Base-by-base conservation (phyloP, 2,329 filamentous ascomycete genomes). In the Talaromyces pinophilus region DNA sequence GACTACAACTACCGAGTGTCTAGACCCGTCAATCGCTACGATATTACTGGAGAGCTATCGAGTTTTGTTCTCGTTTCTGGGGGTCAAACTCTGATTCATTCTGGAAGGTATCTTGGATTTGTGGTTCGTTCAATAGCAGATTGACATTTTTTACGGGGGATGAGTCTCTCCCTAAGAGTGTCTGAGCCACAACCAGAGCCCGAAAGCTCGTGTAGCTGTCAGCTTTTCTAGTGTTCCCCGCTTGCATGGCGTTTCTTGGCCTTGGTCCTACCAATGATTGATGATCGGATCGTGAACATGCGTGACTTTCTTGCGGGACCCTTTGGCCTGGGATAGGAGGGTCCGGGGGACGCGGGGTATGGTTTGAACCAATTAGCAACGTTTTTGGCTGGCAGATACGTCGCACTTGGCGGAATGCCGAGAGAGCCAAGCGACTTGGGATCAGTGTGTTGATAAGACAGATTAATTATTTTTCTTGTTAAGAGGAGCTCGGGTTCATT, bases 401-500 rank as follows among this genome's bases (percentile, higher is more conserved):
- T 11, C 33, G 19, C 30, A 40, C 54, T 40, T 15, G 30, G 54
- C 13, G 40, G n/a, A 6, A 38, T 38, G 54, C 54, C 30, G 54
- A 38, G 33, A 38, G 33, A 57, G 33, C 54, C 54, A 57, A 57
- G 54, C n/a, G n/a, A 57, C n/a, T 57, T 5, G 10, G 52, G 17
- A 19, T n/a, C 11, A 38, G 2, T 22, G 30, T 1, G 7, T 35
- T 33, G 7, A 11, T 33, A 54, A 30, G 15, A 33, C 3, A 33
- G 13, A 54, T n/a, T n/a, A n/a, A 33, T n/a, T 57, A 1, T 22
- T 1, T 7, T 35, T 22, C 17, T 54, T 22, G n/a, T 38, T 3
- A 38, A 57, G n/a, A 30, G 10, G 25, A 15, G 22, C 38, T 60
- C 17, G 57, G 48, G 15, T 60, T 30, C 57, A 35, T 80, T 71